Evolutionary conservation across 116 monocot species (phyloP).

Genomic region (Trichopus zeylanicus): DNA sequence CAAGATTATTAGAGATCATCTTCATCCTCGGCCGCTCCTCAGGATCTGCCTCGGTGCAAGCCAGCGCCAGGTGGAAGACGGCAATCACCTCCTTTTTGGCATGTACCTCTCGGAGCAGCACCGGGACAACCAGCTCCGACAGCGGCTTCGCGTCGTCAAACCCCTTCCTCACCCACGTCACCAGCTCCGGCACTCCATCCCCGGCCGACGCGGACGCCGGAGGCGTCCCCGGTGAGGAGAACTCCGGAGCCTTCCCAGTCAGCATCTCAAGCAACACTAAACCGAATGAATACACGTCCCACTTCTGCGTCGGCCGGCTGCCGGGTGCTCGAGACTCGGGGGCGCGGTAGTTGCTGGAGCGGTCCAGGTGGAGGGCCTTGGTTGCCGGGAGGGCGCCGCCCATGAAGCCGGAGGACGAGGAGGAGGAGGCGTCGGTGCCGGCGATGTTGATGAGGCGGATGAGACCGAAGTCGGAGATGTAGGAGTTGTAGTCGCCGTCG

Average conservation of each 20-base stretch:
- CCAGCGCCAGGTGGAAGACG: slow-evolving; percentile 55
- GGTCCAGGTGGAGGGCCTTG: slow-evolving; percentile 10
- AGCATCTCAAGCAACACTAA: slow-evolving; percentile 71
- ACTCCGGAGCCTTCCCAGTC: slow-evolving; percentile 53
- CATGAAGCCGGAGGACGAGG: slow-evolving; percentile 16
- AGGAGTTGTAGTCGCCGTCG: slow-evolving; percentile 64
- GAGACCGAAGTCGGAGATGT: slow-evolving; percentile 84
- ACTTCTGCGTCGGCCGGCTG: slow-evolving; percentile 52
- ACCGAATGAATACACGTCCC: slow-evolving; percentile 85
- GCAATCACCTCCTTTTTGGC: slow-evolving; percentile 51
- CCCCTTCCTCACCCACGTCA: slow-evolving; percentile 65
- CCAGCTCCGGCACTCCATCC: slow-evolving; percentile 38
- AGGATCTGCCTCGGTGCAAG: slow-evolving; percentile 72
- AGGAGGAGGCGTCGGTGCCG: slow-evolving; percentile 15
- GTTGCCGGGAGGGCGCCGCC: slow-evolving; percentile 25
- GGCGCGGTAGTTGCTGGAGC: slow-evolving; percentile 44
- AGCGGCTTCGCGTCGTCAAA: slow-evolving; percentile 53
- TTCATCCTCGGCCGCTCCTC: slow-evolving; percentile 80
- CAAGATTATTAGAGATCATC: slow-evolving; percentile 50
- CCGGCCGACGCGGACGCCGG: slow-evolving; percentile 7
- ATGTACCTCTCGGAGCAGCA: slow-evolving; percentile 26
- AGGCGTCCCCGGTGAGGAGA: slow-evolving; percentile 18
- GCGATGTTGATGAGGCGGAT: slow-evolving; percentile 45
- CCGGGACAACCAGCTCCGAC: slow-evolving; percentile 54
- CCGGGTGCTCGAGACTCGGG: slow-evolving; percentile 42